Evolutionary conservation across 1,284 basidiomycete genomes (phyloP), one percentile per base, ranked within the genome.

Genomic region (Phaffia rhodozyma): DNA sequence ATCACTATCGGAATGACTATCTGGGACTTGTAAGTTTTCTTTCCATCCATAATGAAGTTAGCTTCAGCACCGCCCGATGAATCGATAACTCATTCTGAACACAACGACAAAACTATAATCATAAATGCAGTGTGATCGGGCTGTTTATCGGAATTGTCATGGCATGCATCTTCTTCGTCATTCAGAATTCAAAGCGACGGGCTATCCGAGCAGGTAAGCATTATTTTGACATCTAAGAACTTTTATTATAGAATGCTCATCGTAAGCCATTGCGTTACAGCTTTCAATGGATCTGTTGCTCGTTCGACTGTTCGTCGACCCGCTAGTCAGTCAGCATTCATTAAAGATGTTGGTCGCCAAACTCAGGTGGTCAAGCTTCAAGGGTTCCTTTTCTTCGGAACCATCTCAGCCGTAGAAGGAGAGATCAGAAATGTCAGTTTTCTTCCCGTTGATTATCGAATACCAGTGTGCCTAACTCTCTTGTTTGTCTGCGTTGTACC

Each of bases 381-480:
- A 84, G 84, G 89, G 0, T 92, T 91, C 77, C 79, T 98, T 48
- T 98, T 97, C 81, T 98, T 98, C 74, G 94, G 96, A 5, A 97
- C 92, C 0, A 94, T 97, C 70, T 81, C 86, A 0, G 79, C 85
- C 53, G 90, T 96, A 64, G 92, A 97, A 74, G 86, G 86, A 49
- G 75, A 77, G 66, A 76, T 77, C 61, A 71, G 68, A 79, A 86
- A 1, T 86, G 66, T 58, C 48, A 53, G 63, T 56, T 61, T 29
- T 38, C 58, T 64, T 56, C 21, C 27, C 18, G 1, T 3, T 18
- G 27, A 7, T n/a, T 43, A 3, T 38, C 55, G 25, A 57, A 48
- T 3, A n/a, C 1, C 9, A 43, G 38, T 7, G 13, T 43, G 16
- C 16, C 13, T 21, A 25, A n/a, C 5, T 32, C n/a, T 20, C 20